Base-by-base conservation (phyloP, 257 asterid species). In the Galeopsis tetrahit region DNA sequence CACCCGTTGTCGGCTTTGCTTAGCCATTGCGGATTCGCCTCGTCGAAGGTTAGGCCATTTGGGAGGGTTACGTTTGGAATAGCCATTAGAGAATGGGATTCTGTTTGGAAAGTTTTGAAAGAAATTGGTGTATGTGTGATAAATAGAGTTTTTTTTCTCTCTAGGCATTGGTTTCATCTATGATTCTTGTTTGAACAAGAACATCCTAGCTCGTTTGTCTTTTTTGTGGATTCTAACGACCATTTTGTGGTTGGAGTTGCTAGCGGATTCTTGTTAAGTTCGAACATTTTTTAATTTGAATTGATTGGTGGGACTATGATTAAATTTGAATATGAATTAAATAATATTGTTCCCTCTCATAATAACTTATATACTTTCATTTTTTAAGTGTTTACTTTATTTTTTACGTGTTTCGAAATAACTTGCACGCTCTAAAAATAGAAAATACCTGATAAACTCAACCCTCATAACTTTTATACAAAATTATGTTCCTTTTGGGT, bases 1-100 rank as follows among this genome's bases (percentile, higher is more conserved):
- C 91, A 89, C 0, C 83, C 82, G 65, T 87, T 87, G 71, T 89
- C 96, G 38, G 80, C 91, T 63, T 80, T 85, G 87, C 77, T 89
- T 10, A 89, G 78, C 96, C 96, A 89, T 0, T 4, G 8, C 2
- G 87, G 91, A 2, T 59, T 44, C 0, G 83, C 77, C 6, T 52
- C 78, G 63, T 81, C 88, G 1, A 68, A 48, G 0, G 0, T 0
- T 0, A 79, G 74, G 36, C 81, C 84, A 6, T n/a, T 1, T 13
- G 91, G 93, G 11, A 89, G 81, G 4, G 2, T 0, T 4, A 51
- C 1, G 10, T 1, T 39, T 17, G 67, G 49, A 14, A 3, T n/a
- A 8, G 3, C 36, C 64, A 62, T 72, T 36, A 5, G 44, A 11
- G 10, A 10, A 15, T 7, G 32, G 40, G 48, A 9, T 58, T 11